Evolutionary conservation across 1,284 basidiomycete species (phyloP), one percentile per base, ranked within the genome.

Genomic region (Rhodotorula sp.): DNA sequence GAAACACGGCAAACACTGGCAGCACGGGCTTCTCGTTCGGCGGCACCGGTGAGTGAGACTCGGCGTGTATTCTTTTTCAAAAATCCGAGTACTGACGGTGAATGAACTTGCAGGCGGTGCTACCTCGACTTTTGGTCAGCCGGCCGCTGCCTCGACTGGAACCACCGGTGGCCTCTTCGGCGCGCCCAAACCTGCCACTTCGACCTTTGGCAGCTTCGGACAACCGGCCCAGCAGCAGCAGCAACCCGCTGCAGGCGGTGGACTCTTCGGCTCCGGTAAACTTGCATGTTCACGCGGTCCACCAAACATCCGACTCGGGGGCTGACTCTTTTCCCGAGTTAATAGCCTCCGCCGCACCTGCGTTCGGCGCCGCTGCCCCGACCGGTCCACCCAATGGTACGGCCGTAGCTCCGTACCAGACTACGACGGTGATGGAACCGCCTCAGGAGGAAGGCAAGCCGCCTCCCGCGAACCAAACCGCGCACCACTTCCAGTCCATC

Each of bases 401-500:
- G 1, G 73, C 73, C 28, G 47, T 57, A 1, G 75, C 70, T 21
- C 68, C 68, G 23, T 76, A 72, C 60, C 58, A 68, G 56, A 7
- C 71, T 18, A 74, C 75, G 48, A 69, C 67, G 7, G 68, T 76
- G 45, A 57, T 70, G 54, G 75, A 76, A 61, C 74, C 74, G 52
- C 75, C 68, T 4, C 49, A 63, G 21, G 71, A 75, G 31, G 69
- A 75, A 48, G 69, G 64, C 49, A 72, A 70, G 60, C 70, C 70
- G 45, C 64, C 67, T 45, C 68, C 70, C 18, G 52, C 73, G 18
- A 73, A 67, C 58, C 70, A 75, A 61, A 71, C 72, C 14, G 62
- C 73, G 10, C 70, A 74, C 62, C 67, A 70, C 58, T 76, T 72
- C 71, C 73, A 74, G 69, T 66, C 61, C 26, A 76, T 76, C 62